These are phyloP conservation scores for Monosporascus cannonballus DNA, from an alignment of 2,329 filamentous ascomycete species.

Conservation along the genomic window DNA sequence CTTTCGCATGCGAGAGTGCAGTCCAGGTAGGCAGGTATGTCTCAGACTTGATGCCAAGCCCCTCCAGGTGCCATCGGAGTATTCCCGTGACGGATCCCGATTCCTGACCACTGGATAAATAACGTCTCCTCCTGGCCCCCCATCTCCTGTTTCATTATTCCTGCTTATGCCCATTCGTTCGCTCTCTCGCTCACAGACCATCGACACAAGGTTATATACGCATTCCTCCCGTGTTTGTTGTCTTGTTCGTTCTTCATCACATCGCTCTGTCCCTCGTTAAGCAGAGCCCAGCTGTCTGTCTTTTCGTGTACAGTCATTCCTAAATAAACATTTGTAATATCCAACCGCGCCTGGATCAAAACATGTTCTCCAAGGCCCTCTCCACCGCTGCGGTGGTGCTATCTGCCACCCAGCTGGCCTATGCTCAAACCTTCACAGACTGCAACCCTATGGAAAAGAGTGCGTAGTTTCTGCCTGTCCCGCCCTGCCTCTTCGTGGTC, in stretches of 20 bases:
- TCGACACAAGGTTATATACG: not conserved
- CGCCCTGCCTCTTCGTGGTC: not conserved
- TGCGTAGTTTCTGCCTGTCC: slow-evolving; percentile 19
- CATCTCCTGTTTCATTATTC: not conserved
- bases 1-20: not conserved
- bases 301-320: not conserved
- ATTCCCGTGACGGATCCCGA: not conserved
- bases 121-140: not conserved
- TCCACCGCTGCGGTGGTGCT: slow-evolving; percentile 41
- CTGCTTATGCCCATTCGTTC: not conserved
- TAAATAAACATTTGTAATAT: not conserved
- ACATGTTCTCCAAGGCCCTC: slow-evolving; percentile 41
- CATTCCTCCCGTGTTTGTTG: not conserved
- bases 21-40: too few relatives aligned
- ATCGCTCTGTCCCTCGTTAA: not conserved
- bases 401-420: slow-evolving; percentile 41
- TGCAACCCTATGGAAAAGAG: slow-evolving; percentile 51
- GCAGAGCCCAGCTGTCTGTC: not conserved
- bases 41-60: not conserved
- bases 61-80: not conserved
- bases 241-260: not conserved
- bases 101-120: not conserved
- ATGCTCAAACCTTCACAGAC: slow-evolving; percentile 50
- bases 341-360: slow-evolving; percentile 3
- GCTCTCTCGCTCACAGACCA: not conserved